phyloP scores from a whole-genome alignment of 345 rosid genomes.

The Diplotaxis tenuifolia region DNA sequence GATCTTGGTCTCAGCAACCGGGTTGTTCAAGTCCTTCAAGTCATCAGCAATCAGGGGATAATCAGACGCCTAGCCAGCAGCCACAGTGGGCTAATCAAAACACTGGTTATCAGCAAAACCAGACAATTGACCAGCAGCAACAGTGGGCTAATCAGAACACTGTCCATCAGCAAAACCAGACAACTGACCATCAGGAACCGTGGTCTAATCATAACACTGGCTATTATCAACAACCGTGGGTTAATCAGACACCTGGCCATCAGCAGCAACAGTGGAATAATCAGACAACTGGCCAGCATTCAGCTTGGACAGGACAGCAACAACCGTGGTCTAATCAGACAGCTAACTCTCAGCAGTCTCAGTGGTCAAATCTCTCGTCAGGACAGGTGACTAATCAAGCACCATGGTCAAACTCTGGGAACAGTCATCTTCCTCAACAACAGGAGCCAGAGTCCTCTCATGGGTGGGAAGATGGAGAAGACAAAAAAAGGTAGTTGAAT shows the following conservation, averaged over 20 bases:
- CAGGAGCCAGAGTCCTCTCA: conserved; percentile 23
- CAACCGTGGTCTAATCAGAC: conserved; percentile 30
- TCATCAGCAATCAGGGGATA: conserved; percentile 17
- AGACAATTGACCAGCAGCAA: not conserved
- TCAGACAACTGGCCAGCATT: conserved; percentile 27
- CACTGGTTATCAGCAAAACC: conserved; percentile 28
- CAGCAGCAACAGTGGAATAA: conserved; percentile 14
- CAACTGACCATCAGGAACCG: not conserved
- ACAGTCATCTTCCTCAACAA: conserved; percentile 28
- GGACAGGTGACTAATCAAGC: conserved; percentile 25
- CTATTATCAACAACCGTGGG: conserved; percentile 33
- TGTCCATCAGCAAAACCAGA: conserved; percentile 31
- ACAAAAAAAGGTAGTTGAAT: conserved; percentile 22
- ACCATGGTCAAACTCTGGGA: conserved; percentile 26
- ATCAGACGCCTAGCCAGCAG: conserved; percentile 10
- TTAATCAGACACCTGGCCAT: not conserved
- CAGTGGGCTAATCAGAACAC: conserved; percentile 19
- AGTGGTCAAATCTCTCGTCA: conserved; percentile 16
- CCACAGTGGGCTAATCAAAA: conserved; percentile 16
- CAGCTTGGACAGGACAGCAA: conserved; percentile 28
- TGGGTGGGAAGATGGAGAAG: conserved; percentile 25
- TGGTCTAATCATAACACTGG: conserved; percentile 26
- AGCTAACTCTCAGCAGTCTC: conserved; percentile 33
- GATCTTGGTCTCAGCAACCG: conserved; percentile 32
- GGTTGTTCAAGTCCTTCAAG: conserved; percentile 31